Conservation (phyloP, 2,329 filamentous ascomycete species). For the Botrytis medusae region DNA sequence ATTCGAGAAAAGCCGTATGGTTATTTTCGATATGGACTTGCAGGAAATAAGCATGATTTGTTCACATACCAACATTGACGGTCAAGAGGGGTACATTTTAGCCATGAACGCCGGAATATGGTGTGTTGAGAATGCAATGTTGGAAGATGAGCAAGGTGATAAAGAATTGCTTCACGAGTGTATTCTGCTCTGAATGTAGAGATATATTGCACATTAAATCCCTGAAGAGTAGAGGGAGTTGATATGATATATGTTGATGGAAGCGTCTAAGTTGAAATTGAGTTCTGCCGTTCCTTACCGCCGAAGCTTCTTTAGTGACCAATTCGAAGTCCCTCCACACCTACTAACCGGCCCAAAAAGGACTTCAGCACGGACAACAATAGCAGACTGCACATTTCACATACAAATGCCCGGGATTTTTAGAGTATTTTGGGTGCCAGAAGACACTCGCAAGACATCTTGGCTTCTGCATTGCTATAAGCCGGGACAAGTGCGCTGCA, state of each 20-base stretch:
- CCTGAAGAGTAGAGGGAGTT: background rate
- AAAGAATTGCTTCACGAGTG: background rate
- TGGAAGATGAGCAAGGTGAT: background rate
- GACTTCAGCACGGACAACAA: background rate
- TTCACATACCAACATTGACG: background rate
- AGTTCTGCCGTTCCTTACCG: background rate
- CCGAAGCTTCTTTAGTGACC: background rate
- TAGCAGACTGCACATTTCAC: background rate
- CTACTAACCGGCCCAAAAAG: background rate
- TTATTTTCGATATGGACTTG: background rate
- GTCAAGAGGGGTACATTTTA: background rate
- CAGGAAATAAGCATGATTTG: background rate
- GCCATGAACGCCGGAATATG: background rate
- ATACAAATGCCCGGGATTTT: accelerated
- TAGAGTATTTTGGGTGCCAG: background rate
- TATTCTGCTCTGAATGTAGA: accelerated
- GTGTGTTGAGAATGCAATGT: background rate
- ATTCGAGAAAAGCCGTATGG: background rate
- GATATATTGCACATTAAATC: background rate
- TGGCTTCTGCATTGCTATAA: background rate
- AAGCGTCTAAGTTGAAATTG: background rate
- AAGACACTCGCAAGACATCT: background rate
- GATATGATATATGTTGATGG: background rate
- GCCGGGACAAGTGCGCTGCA: background rate
- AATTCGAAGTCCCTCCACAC: background rate